Evolutionary conservation across 192 early-diverging fungal species (phyloP).

Genomic region (Dimargaris xerosporica): DNA sequence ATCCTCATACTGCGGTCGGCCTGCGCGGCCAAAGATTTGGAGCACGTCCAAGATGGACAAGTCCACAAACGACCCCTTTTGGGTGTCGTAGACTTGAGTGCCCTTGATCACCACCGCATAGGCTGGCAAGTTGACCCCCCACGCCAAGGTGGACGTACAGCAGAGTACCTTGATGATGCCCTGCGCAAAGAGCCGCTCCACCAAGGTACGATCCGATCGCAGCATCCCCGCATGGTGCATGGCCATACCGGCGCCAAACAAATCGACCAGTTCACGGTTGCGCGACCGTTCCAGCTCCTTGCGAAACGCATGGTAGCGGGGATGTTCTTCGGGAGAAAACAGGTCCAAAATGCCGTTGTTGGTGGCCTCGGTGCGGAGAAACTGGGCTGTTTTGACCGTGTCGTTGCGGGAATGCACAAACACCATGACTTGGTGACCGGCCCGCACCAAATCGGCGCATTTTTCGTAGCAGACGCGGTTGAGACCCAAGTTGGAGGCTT

Average conservation of each 20-base stretch:
- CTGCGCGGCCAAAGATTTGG: slow-evolving; percentile 99
- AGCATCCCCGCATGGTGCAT: slow-evolving; percentile 98
- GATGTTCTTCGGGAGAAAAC: slow-evolving; percentile 17
- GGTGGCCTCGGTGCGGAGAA: slow-evolving; percentile 54
- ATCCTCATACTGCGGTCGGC: slow-evolving; percentile 82
- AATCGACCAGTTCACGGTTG: slow-evolving; percentile 77
- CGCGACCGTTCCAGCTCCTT: slow-evolving; percentile 54
- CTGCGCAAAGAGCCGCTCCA: slow-evolving; percentile 78
- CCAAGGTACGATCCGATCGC: slow-evolving; percentile 68
- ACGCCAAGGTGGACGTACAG: slow-evolving; percentile 96
- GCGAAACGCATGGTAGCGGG: slow-evolving; percentile 29
- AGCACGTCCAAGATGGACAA: slow-evolving; percentile 96
- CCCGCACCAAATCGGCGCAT: slow-evolving; percentile 48
- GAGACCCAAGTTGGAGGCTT: slow-evolving; percentile 43
- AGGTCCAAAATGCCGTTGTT: slow-evolving; percentile 36
- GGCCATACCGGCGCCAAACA: slow-evolving; percentile 69
- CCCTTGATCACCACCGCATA: slow-evolving; percentile 98
- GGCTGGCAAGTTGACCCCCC: slow-evolving; percentile 98
- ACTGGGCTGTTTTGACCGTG: slow-evolving; percentile 86
- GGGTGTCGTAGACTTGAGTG: slow-evolving; percentile 86
- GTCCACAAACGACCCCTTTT: slow-evolving; percentile 88
- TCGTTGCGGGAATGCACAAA: slow-evolving; percentile 99
- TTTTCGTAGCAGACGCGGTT: slow-evolving; percentile 82
- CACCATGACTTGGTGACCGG: slow-evolving; percentile 96
- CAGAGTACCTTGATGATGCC: slow-evolving; percentile 70